Base-by-base conservation (phyloP, 169 alveolate genomes). In the Cryptosporidium andersoni region DNA sequence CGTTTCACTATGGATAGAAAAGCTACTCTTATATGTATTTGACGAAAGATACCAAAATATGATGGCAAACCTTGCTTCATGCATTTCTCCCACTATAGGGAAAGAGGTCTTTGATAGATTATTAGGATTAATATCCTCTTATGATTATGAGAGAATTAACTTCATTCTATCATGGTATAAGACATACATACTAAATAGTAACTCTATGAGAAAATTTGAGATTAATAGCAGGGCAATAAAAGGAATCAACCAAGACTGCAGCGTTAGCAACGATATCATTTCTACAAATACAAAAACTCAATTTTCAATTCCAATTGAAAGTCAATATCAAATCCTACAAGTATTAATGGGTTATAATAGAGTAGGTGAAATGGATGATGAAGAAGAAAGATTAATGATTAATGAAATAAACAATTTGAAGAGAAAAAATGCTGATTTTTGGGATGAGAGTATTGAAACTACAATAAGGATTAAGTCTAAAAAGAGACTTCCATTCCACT, bases 401-500 rank as follows among this genome's bases (percentile, higher is more conserved):
- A 6, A 42, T 4, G 85, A 74, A 58, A 1, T 60, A 25, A 63
- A 74, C 3, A 25, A 40, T 1, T 34, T 74, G 16, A 5, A 37
- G 11, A 34, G 16, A 9, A 43, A 40, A 45, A 56, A 39, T 16
- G n/a, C 8, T 56, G 74, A 49, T 49, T 49, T 49, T 49, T 11
- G 37, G 81, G 64, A 16, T 40, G 25, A 16, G 2, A 16, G 8
- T 58, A 4, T 34, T 45, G 60, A 51, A 34, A 7, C 8, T 11
- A 52, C 16, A 9, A 51, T 66, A 2, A 36, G 51, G 12, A 9
- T 47, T n/a, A 40, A 45, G 5, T n/a, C 39, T 11, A 45, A 43
- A 47, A 40, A 45, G 42, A 45, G 81, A 14, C 40, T 74, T 14
- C 85, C 85, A 14, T 74, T 74, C 34, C 85, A 74, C 34, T 74